Evolutionary conservation across 2,329 filamentous ascomycete genomes (phyloP), one percentile per base, ranked within the genome.

Genomic region (Elsinoe batatas): DNA sequence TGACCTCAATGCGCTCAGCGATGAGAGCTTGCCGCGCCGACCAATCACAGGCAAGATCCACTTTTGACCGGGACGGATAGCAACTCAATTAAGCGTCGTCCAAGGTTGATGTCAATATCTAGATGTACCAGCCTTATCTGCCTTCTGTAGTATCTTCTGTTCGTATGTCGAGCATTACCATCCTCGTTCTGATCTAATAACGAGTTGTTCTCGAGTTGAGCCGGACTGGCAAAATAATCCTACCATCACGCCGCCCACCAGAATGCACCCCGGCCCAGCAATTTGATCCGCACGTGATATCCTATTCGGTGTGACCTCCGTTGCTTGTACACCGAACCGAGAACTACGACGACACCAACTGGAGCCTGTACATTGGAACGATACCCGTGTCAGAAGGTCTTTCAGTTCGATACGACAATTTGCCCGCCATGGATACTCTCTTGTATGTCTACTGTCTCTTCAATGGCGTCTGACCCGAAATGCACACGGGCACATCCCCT

Each of bases 381-480:
- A 6, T 26, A 13, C 10, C 12, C 22, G 10, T 22, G 15, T 4
- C 10, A 11, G 6, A 12, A 22, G 26, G 18, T 18, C 8, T 6
- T 12, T 30, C 20, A 32, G n/a, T 8, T 53, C 18, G 35, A 15
- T 7, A 8, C 26, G 26, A 30, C 46, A 22, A 40, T 11, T 43
- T 22, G 20, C 44, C 59, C 57, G 65, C 54, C 56, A 83, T 83
- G 80, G 80, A 83, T 68, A 83, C 80, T 58, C 68, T 83, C 64
- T 72, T 83, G 79, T 82, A 74, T 71, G 80, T 79, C 36, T 32
- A 44, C 26, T 7, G 3, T 30, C 26, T 44, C 20, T 18, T 22
- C 18, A 18, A 22, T 44, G 40, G 17, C 26, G 26, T 30, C 26
- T 30, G 26, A 3, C n/a, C 40, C 1, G 2, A 44, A 22, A 1